Conservation (phyloP, 495 filamentous ascomycete species). For the Penicillium cataractarum region DNA sequence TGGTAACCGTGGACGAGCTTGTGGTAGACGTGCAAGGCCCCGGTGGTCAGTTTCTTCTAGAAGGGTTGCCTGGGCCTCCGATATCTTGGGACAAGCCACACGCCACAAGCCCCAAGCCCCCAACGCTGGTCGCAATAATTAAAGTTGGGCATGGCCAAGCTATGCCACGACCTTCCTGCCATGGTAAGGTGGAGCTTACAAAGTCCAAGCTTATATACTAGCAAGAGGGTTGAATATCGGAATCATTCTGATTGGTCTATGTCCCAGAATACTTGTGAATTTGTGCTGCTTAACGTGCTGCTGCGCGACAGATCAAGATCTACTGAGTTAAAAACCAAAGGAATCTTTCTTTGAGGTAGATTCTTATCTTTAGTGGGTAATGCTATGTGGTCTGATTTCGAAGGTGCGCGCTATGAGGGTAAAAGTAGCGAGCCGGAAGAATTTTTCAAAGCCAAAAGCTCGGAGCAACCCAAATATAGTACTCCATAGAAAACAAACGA, state of each 20-base stretch:
- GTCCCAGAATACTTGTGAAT: not conserved
- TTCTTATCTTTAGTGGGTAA: not conserved
- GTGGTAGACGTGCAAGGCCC: constrained; percentile 11
- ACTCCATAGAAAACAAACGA: not conserved
- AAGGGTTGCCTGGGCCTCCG: constrained; percentile 1
- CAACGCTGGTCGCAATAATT: not conserved
- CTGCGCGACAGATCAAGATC: not conserved
- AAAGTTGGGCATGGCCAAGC: not conserved
- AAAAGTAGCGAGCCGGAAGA: not conserved
- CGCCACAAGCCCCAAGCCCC: not conserved
- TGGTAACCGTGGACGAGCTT: not conserved
- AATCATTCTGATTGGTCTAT: not conserved
- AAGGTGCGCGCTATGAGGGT: not conserved
- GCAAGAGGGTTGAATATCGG: not conserved
- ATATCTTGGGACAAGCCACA: not conserved
- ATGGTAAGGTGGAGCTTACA: not conserved
- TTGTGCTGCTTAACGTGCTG: not conserved
- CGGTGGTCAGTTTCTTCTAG: constrained; percentile 14
- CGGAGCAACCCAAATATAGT: not conserved
- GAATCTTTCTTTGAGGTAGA: not conserved
- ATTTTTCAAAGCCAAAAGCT: not conserved
- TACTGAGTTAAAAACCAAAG: not conserved
- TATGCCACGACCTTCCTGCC: constrained; percentile 6
- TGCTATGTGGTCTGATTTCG: not conserved
- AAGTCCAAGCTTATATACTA: not conserved